phyloP scores from a whole-genome alignment of 768 basidiomycete species.

The Macrolepiota dolichaula region DNA sequence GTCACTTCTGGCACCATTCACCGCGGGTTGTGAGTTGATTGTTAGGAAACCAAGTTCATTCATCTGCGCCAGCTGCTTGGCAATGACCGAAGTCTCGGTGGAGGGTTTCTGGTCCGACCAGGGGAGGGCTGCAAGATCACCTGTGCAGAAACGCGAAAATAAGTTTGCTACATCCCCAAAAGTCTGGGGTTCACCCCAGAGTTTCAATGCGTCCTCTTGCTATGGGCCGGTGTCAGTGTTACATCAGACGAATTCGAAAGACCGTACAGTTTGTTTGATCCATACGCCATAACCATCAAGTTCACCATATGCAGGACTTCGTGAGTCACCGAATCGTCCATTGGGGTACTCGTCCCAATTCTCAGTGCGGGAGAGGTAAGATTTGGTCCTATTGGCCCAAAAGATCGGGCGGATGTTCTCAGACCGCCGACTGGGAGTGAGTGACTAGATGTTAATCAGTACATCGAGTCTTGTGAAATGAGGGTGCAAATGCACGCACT shows the following conservation, averaged over 20 bases:
- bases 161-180: constrained; percentile 64
- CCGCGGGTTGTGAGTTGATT: constrained; percentile 96
- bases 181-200: constrained; percentile 82
- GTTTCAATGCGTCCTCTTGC: constrained; percentile 82
- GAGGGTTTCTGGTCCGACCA: constrained; percentile 94
- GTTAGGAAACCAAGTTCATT: constrained; percentile 93
- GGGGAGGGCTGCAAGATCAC: constrained; percentile 73
- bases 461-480: background rate
- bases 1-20: constrained; percentile 83
- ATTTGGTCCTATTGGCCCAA: constrained; percentile 96
- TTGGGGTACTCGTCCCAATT: constrained; percentile 99
- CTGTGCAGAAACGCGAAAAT: constrained; percentile 82
- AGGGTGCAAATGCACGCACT: constrained; percentile 36
- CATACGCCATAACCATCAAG: constrained; percentile 94
- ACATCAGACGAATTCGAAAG: constrained; percentile 5
- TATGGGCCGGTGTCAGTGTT: constrained; percentile 24
- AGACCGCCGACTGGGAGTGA: constrained; percentile 86
- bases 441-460: constrained; percentile 50
- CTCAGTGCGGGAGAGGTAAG: constrained; percentile 93
- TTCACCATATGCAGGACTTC: constrained; percentile 97
- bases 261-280: constrained; percentile 77
- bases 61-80: constrained; percentile 74
- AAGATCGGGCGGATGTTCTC: constrained; percentile 98
- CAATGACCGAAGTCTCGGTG: constrained; percentile 79
- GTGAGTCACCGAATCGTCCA: constrained; percentile 95